These are phyloP conservation scores for Adansonia rubrostipa DNA, from an alignment of 441 rosid species.

Conservation along the genomic window DNA sequence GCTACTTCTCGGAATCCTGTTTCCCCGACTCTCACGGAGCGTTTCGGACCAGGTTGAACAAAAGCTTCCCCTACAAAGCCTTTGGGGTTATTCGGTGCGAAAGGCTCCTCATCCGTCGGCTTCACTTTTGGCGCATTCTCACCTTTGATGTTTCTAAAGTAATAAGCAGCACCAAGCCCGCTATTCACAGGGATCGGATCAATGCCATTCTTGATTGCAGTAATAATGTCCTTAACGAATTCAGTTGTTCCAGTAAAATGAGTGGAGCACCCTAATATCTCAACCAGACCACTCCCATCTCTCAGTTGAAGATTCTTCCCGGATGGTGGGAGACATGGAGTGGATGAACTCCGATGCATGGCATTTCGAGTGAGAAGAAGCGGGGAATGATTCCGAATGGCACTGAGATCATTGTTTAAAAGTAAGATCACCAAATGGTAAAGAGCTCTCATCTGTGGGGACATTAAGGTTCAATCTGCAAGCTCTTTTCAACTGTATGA, in stretches of 20 bases:
- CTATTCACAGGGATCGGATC: slow-evolving; percentile 49
- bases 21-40: slow-evolving; percentile 57
- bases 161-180: slow-evolving; percentile 64
- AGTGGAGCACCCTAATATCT: slow-evolving; percentile 44
- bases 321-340: slow-evolving; percentile 61
- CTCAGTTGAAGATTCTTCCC: slow-evolving; percentile 50
- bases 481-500: slow-evolving; percentile 50
- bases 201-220: slow-evolving; percentile 56
- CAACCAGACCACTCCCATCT: slow-evolving; percentile 56
- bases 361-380: slow-evolving; percentile 52
- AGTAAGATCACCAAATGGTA: slow-evolving; percentile 54
- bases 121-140: slow-evolving; percentile 55
- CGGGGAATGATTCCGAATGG: slow-evolving; percentile 55
- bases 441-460: slow-evolving; percentile 58
- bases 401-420: slow-evolving; percentile 53
- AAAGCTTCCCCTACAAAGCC: slow-evolving; percentile 61
- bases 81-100: slow-evolving; percentile 65
- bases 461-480: slow-evolving; percentile 55
- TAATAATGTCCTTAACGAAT: slow-evolving; percentile 49
- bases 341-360: slow-evolving; percentile 57
- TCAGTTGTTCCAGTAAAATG: slow-evolving; percentile 32
- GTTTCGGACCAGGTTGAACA: slow-evolving; percentile 58
- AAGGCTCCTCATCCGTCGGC: slow-evolving; percentile 64
- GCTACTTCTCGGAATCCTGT: slow-evolving; percentile 64
- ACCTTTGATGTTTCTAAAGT: slow-evolving; percentile 47